Evolutionary conservation across 179 eudicot species (phyloP).

Genomic region (Sideroxylon spinosum): DNA sequence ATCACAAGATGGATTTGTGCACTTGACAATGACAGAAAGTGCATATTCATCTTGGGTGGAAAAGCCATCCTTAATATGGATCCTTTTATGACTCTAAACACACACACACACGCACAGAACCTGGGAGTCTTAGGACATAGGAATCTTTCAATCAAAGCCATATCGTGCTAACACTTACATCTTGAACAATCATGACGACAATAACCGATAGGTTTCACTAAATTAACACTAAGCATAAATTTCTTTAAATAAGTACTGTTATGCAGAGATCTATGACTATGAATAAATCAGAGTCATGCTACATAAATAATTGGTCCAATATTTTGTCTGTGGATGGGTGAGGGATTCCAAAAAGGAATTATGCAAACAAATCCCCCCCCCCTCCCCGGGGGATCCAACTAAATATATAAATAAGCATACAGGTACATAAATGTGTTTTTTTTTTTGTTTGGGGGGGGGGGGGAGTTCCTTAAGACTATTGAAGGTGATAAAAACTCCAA

Average conservation of each 20-base stretch:
- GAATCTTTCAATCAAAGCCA: neutral
- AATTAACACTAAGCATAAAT: neutral
- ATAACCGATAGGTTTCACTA: neutral
- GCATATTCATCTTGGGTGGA: neutral
- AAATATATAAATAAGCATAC: neutral
- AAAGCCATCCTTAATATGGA: neutral
- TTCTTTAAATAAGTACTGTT: neutral
- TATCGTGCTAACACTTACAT: neutral
- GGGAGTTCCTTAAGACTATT: neutral
- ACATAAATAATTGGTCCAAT: neutral
- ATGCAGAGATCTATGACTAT: neutral
- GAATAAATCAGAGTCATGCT: neutral
- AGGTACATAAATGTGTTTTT: neutral
- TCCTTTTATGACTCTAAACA: conserved; percentile 1
- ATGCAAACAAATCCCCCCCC: neutral
- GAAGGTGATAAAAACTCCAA: neutral
- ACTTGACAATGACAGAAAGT: neutral
- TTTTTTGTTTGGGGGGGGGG: too few relatives aligned
- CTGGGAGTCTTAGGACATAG: neutral
- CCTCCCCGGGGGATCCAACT: too few relatives aligned
- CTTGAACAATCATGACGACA: neutral
- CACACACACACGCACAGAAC: too few relatives aligned
- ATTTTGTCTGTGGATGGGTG: neutral
- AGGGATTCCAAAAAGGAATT: neutral
- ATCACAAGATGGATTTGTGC: neutral